Evolutionary conservation across 495 filamentous ascomycete genomes (phyloP), one percentile per base, ranked within the genome.

Genomic region (Aspergillus wentii): DNA sequence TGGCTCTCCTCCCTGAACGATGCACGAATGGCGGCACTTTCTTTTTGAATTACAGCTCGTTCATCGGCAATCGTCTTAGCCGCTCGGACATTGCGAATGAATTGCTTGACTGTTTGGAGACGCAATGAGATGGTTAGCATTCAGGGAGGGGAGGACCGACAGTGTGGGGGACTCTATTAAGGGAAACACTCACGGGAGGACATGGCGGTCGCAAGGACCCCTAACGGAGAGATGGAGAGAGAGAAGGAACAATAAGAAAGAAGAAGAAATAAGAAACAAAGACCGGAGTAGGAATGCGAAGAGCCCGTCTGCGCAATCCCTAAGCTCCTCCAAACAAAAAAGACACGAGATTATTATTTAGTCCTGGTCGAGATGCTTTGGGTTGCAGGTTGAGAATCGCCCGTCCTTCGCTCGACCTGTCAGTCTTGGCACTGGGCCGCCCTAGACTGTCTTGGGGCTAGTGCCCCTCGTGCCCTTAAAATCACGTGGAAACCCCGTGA

Each of bases 41-140:
- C 92, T 62, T 98, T 98, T 53, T 97, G 92, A 41, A 98, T 92
- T 17, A 97, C 92, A 17, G 90, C 88, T 52, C 92, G 80, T 72
- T 98, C 92, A 64, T 98, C 92, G 55, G 94, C 94, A 56, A 98
- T 92, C 20, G 92, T 98, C 75, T 98, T 98, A 35, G 92, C 86
- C 30, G 91, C 90, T 55, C 92, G 87, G 48, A 98, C 92, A 71
- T 95, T 95, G 58, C 92, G 88, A 66, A 98, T 98, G 70, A 98
- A 98, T 73, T 96, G 91, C 70, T 98, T 98, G 61, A 98, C 91
- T 96, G 52, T 46, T 41, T 25, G 32, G 13, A 34, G 19, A 22
- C 25, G 32, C 28, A 16, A 10, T 29, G 26, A 19, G 38, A 30
- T 35, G 20, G 41, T 55, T 39, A 55, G 47, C 17, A 8, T 13